Conservation (phyloP, 1,284 basidiomycete genomes). For the Cutaneotrichosporon curvatum region DNA sequence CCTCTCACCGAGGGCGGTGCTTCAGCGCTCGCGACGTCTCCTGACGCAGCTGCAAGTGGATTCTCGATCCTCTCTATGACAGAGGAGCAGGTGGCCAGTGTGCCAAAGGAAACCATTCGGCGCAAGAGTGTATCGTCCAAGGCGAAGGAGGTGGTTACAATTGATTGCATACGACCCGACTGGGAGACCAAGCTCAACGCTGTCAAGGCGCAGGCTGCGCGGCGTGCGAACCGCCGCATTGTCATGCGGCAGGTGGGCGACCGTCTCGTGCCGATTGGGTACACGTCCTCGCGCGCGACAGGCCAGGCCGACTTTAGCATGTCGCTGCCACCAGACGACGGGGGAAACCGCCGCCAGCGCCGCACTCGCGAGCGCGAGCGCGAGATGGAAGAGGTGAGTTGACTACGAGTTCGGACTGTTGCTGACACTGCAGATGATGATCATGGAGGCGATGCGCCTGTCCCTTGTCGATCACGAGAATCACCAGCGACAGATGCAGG, state of each 20-base stretch:
- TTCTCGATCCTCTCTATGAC: conserved; percentile 23
- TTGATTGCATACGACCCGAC: conserved; percentile 86
- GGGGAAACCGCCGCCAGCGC: conserved; percentile 7
- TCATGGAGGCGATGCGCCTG: conserved; percentile 97
- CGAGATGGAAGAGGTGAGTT: conserved; percentile 77
- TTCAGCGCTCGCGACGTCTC: conserved; percentile 34
- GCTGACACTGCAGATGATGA: conserved; percentile 67
- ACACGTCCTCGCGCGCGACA: conserved; percentile 54
- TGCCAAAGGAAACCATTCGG: conserved; percentile 31
- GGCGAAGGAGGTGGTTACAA: conserved; percentile 72
- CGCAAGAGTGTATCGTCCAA: conserved; percentile 49
- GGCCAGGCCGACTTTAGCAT: conserved; percentile 43
- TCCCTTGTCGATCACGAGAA: conserved; percentile 80
- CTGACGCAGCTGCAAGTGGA: conserved; percentile 56
- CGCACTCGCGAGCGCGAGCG: conserved; percentile 50
- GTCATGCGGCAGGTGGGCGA: conserved; percentile 99
- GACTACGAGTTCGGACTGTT: no score
- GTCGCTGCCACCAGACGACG: conserved; percentile 22
- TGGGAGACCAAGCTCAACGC: conserved; percentile 89
- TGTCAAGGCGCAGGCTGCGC: conserved; percentile 75
- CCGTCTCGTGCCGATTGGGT: conserved; percentile 89
- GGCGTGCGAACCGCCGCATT: conserved; percentile 87
- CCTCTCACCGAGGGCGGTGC: conserved; percentile 2
- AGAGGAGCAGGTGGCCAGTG: neutral
- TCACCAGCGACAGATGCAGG: conserved; percentile 41